Conservation (phyloP, 768 basidiomycete genomes). For the Epithele typhae region DNA sequence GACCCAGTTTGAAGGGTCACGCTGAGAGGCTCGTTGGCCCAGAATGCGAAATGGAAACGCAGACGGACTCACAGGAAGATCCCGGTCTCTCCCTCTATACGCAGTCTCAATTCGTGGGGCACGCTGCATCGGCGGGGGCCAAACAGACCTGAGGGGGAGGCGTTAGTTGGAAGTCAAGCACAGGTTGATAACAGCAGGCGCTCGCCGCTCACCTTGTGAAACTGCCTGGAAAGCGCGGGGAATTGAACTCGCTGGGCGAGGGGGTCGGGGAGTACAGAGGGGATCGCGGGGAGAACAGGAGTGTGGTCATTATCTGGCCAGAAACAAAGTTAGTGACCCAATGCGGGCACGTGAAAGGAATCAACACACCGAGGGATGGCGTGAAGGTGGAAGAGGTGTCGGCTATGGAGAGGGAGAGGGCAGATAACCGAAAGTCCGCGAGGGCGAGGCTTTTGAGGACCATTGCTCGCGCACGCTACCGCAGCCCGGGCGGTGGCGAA, state of each 20-base stretch:
- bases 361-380: not conserved
- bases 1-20: conserved; percentile 5
- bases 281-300: not conserved
- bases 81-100: not conserved
- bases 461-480: not conserved
- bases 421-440: not conserved
- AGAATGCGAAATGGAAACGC: not conserved
- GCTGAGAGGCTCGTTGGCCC: not conserved
- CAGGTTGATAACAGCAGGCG: too few species aligned
- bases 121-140: not conserved
- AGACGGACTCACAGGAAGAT: conserved; percentile 1
- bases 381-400: not conserved
- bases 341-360: not conserved
- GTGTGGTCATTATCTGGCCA: not conserved
- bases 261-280: not conserved
- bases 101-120: not conserved
- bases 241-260: not conserved
- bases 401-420: not conserved
- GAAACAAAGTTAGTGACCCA: too few species aligned
- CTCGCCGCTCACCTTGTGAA: not conserved
- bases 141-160: too few species aligned
- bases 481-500: not conserved
- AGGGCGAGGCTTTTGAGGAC: not conserved
- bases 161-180: too few species aligned
- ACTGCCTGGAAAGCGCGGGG: not conserved